A percentile compares a stretch with the other conserved stretches of the same genome.
phyloP scores from a whole-genome alignment of 2,329 filamentous ascomycete genomes.

The Calycina marina region DNA sequence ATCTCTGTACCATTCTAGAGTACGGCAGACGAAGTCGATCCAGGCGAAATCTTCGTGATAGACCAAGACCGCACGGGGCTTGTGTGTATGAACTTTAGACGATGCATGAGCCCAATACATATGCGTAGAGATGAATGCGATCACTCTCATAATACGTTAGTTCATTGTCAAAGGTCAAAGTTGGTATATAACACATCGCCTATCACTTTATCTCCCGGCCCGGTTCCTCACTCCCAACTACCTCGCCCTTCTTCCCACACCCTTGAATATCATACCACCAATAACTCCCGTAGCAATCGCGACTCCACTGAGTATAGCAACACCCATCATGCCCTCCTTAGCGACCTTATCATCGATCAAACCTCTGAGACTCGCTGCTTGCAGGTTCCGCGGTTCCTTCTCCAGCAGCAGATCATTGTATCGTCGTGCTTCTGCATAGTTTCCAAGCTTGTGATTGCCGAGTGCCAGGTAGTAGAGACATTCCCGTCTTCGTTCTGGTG shows the following conservation, averaged over 20 bases:
- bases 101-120: background rate
- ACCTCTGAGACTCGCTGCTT: conserved; percentile 71
- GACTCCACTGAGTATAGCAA: conserved; percentile 86
- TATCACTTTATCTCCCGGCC: conserved; percentile 2
- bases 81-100: no score
- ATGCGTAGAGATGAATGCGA: no score
- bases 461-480: conserved; percentile 97
- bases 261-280: conserved; percentile 72
- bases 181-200: no score
- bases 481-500: conserved; percentile 85
- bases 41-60: no score
- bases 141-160: no score
- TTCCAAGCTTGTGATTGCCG: conserved; percentile 95
- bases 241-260: conserved; percentile 41
- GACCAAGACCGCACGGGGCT: no score
- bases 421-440: conserved; percentile 84
- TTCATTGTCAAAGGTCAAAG: no score
- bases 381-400: conserved; percentile 80
- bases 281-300: conserved; percentile 89
- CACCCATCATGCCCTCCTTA: conserved; percentile 84
- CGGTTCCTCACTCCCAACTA: conserved; percentile 5
- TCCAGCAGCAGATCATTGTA: conserved; percentile 91
- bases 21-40: no score
- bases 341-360: conserved; percentile 94
- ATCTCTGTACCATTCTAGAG: no score